Base-by-base conservation (phyloP, 139 green algal species). In the Gonium pectorale region DNA sequence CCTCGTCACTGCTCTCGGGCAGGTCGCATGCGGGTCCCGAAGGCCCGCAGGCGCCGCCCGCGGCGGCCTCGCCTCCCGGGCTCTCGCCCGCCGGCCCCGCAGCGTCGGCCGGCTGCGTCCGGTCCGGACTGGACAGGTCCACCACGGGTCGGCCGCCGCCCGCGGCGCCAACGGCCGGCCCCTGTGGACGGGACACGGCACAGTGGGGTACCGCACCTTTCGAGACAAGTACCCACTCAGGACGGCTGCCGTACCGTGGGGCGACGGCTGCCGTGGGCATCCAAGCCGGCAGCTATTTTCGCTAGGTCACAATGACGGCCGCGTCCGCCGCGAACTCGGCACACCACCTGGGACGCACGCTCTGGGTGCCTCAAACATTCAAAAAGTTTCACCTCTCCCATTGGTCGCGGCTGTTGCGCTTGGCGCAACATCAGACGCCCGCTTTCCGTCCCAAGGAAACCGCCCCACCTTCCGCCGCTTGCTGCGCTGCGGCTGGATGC, bases 391-490 rank as follows among this genome's bases (percentile, higher is more conserved):
- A 49, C 5, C 64, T 11, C 5, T n/a, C 64, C 35, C 9, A 49
- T n/a, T 17, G 35, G 64, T n/a, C 27, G 5, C 33, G 40, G 7
- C 67, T 31, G 40, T 17, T 54, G 2, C 38, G 17, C 67, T 27
- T 26, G 1, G 17, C 67, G 33, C 35, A 33, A 64, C 9, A 29
- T 64, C 9, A 64, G 6, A 15, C 9, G 6, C 56, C 19, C 56
- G 19, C 22, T 22, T n/a, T 22, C 56, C 56, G 6, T 22, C 56
- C 19, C n/a, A 29, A 6, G 56, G 15, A 33, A 33, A 15, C 19
- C 9, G 56, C 56, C 43, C n/a, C 6, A 77, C 68, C 68, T 77
- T 77, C 43, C 44, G 43, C 68, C 68, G 68, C 43, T 77, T 60
- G 43, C 26, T 62, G n/a, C n/a, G n/a, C n/a, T n/a, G n/a, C n/a